Evolutionary conservation across 2,329 filamentous ascomycete species (phyloP).

Genomic region (Eutypella sp.): DNA sequence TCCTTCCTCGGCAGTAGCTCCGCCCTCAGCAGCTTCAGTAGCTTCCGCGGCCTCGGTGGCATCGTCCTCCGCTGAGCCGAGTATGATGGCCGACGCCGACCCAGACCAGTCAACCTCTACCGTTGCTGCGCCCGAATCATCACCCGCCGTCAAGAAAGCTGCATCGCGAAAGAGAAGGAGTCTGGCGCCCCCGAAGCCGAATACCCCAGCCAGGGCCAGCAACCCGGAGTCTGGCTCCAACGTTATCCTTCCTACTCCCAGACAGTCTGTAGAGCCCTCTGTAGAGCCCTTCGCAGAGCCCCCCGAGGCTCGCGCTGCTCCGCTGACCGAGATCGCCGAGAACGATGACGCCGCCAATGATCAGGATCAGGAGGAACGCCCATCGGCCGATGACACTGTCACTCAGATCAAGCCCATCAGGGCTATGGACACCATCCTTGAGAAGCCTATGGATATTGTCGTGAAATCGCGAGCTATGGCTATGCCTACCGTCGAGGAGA

Average conservation of each 20-base stretch:
- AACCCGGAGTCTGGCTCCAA: conserved; percentile 34
- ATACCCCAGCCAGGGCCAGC: conserved; percentile 33
- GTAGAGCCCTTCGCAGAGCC: conserved; percentile 41
- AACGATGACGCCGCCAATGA: conserved; percentile 63
- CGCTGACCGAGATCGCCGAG: conserved; percentile 70
- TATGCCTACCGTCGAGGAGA: conserved; percentile 65
- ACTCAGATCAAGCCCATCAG: conserved; percentile 65
- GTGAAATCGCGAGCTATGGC: conserved; percentile 74
- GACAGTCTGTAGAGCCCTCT: conserved; percentile 48
- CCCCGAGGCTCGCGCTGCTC: conserved; percentile 46
- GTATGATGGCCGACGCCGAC: conserved; percentile 17
- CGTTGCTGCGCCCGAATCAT: not conserved
- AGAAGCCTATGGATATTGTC: conserved; percentile 91
- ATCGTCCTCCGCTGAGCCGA: not conserved
- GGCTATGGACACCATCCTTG: conserved; percentile 70
- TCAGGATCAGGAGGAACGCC: conserved; percentile 35
- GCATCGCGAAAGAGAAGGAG: conserved; percentile 32
- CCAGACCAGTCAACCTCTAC: conserved; percentile 27
- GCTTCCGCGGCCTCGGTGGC: not conserved
- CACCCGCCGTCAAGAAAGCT: conserved; percentile 1
- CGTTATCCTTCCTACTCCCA: conserved; percentile 40
- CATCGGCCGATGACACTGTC: conserved; percentile 39
- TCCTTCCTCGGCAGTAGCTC: conserved; percentile 19
- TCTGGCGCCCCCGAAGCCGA: conserved; percentile 37
- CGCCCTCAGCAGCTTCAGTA: conserved; percentile 12